Evolutionary conservation across 148 eudicot species (phyloP), one percentile per base, ranked within the genome.

Genomic region (Rhododendron simsii): DNA sequence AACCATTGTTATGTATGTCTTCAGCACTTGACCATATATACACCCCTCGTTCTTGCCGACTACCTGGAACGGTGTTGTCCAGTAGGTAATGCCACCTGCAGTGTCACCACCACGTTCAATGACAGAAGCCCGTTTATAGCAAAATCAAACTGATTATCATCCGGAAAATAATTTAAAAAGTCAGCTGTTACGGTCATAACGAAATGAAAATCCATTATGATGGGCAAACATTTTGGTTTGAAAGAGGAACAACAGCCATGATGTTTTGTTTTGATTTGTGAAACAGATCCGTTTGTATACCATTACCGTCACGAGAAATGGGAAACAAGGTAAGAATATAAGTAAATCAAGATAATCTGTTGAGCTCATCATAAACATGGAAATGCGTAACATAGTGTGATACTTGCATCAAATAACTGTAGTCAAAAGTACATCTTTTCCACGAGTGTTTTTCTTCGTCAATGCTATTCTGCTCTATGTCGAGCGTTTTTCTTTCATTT

Each of bases 51-150:
- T 97, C 98, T 88, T 94, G 95, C 85, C 80, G 86, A 86, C 91
- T 94, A 8, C 98, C 98, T 50, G 99, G 99, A 39, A 94, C 98
- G 0, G 98, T 97, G 88, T 94, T 95, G 90, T 97, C 99, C 30
- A 97, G 89, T 82, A 95, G n/a, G 71, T 65, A 97, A 87, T 41
- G 99, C 99, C 84, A 97, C 90, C 88, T 95, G 85, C 83, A 97
- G 88, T 39, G 98, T 93, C 87, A 97, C 96, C 88, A 95, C 96
- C 98, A 95, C 92, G 91, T 88, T 97, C 91, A 97, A 83, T 1
- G 98, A 97, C 71, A 97, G 85, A 63, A 97, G 94, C 26, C 93
- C 98, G 39, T 95, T 97, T 35, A 93, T 37, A 14, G 95, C 98
- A 87, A 97, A 95, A 92, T 97, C 96, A 78, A 97, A 86, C 99